phyloP scores from a whole-genome alignment of 495 filamentous ascomycete species.

The Aspergillus affinis region DNA sequence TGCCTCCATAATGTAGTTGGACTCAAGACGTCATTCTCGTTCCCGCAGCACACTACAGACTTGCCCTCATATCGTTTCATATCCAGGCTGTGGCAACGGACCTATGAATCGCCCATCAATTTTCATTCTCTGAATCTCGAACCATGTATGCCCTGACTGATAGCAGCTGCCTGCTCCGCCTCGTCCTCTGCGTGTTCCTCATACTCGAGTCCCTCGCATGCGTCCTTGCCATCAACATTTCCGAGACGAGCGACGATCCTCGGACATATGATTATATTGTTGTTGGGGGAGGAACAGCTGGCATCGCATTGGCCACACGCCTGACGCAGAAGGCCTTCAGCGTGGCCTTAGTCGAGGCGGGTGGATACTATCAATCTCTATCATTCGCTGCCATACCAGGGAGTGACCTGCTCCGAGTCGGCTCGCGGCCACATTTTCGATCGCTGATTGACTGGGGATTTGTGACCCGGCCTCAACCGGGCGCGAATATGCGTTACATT shows the following conservation, averaged over 20 bases:
- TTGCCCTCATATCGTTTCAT: too few relatives aligned
- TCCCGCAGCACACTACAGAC: too few relatives aligned
- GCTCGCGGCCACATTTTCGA: constrained; percentile 14
- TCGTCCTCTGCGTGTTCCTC: neutral
- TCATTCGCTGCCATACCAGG: constrained; percentile 30
- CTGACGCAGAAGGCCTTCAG: constrained; percentile 37
- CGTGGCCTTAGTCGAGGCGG: constrained; percentile 58
- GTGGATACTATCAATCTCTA: constrained; percentile 52
- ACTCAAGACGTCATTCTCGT: too few relatives aligned
- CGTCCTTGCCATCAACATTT: constrained; percentile 23
- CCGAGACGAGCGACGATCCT: neutral
- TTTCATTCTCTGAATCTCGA: neutral
- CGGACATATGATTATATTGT: constrained; percentile 44
- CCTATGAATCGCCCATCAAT: too few relatives aligned
- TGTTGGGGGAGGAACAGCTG: constrained; percentile 57
- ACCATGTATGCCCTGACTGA: neutral
- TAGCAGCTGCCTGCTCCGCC: neutral
- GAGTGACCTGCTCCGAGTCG: constrained; percentile 29
- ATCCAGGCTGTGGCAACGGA: too few relatives aligned
- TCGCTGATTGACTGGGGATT: constrained; percentile 53
- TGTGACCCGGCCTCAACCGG: constrained; percentile 37
- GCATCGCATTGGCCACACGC: constrained; percentile 48
- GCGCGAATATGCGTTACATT: constrained; percentile 32
- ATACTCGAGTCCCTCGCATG: neutral
- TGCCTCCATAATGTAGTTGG: neutral